Base-by-base conservation (phyloP, 2,329 filamentous ascomycete genomes). In the Botrytis hyacinthi region DNA sequence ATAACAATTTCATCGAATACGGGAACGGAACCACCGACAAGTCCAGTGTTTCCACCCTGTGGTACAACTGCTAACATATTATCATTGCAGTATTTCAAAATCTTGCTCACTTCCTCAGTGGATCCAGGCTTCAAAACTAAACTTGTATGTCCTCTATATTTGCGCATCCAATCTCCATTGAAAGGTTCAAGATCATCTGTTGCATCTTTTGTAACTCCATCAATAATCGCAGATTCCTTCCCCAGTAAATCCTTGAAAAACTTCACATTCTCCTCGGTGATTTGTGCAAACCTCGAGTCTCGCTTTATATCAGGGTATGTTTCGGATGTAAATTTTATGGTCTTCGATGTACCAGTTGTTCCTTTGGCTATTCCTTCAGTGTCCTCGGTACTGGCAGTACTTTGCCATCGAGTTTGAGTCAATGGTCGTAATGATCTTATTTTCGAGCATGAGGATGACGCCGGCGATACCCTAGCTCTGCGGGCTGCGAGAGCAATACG, bases 111-210 rank as follows among this genome's bases (percentile, higher is more conserved):
- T 83, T 99, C 92, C 79, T 95, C 91, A 0, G 93, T 95, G 26
- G 89, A 92, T 70, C 87, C 89, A 18, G 96, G 96, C 84, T 94
- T 97, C 76, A 99, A 85, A 7, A 98, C 94, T 40, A 99, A 85
- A 80, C 91, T 90, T 75, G 93, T 90, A 83, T 98, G 94, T 44
- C 96, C 97, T 75, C 93, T 91, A 85, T 97, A 99, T 84, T 99
- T 99, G 83, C 93, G 91, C 95, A 99, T 98, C 96, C 97, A 99
- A 84, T 99, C 96, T 81, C 91, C 90, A 83, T 99, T 99, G 87
- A 94, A 99, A 12, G 93, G 89, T 81, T 96, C 93, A 77, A 98
- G 87, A 81, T 98, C 96, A 79, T 93, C 92, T 3, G 87, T 84
- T 22, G 90, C 90, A 82, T 95, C 90, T 77, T 89, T 83, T 5